phyloP scores from a whole-genome alignment of 2,329 filamentous ascomycete genomes.

The Pseudogymnoascus sp. region DNA sequence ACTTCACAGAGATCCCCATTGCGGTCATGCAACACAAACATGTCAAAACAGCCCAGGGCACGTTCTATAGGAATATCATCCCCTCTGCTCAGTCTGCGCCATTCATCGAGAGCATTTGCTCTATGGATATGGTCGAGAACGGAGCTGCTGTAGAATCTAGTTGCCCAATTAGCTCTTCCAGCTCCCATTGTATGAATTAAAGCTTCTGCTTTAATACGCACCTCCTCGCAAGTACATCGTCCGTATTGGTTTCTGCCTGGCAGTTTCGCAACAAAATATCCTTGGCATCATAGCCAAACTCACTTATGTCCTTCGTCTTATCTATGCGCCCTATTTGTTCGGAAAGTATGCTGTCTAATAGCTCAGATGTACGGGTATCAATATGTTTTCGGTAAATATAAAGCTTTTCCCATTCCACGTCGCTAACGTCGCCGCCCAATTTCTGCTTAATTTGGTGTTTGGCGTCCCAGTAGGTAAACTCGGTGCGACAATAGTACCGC shows the following conservation, averaged over 20 bases:
- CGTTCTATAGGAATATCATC: slow-evolving; percentile 59
- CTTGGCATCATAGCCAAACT: slow-evolving; percentile 78
- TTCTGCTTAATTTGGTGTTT: slow-evolving; percentile 54
- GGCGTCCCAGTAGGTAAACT: slow-evolving; percentile 70
- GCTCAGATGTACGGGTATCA: slow-evolving; percentile 43
- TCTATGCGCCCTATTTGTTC: slow-evolving; percentile 62
- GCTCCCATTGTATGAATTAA: slow-evolving; percentile 11
- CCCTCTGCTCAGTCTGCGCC: slow-evolving; percentile 50
- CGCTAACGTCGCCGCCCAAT: slow-evolving; percentile 43
- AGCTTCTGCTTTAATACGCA: slow-evolving; percentile 25
- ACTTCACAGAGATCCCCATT: slow-evolving; percentile 68
- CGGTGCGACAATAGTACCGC: slow-evolving; percentile 63
- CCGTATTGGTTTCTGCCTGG: slow-evolving; percentile 44
- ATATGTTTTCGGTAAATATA: slow-evolving; percentile 50
- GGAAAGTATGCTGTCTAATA: slow-evolving; percentile 63
- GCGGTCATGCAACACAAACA: slow-evolving; percentile 74
- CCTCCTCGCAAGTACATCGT: slow-evolving; percentile 73
- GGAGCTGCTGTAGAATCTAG: slow-evolving; percentile 66
- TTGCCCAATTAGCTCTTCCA: slow-evolving; percentile 11
- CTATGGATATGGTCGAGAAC: slow-evolving; percentile 76
- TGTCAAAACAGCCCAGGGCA: slow-evolving; percentile 75
- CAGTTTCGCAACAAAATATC: slow-evolving; percentile 69
- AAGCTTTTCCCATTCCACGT: slow-evolving; percentile 67
- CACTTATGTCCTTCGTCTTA: slow-evolving; percentile 63
- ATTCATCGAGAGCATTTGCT: slow-evolving; percentile 69